Percentiles rank a stretch among this genome's conserved stretches.
Conservation (phyloP, 2,329 filamentous ascomycete species). For the Exophiala calicioides region DNA sequence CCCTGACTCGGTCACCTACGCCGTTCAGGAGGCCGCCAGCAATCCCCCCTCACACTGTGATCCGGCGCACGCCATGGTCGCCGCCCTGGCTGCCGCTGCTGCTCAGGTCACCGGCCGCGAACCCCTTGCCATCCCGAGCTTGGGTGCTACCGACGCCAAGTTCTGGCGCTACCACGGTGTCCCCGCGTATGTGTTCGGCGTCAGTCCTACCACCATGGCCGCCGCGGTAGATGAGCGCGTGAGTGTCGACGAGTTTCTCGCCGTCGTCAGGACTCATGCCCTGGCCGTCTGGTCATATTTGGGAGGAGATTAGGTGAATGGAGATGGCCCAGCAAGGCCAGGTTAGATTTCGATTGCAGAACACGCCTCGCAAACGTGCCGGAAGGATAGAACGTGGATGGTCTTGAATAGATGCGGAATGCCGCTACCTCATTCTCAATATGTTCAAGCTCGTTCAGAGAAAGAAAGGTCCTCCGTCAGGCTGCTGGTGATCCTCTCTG, state of each 20-base stretch:
- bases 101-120: constrained; percentile 30
- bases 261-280: not conserved
- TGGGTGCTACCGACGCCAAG: constrained; percentile 47
- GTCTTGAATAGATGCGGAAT: too few relatives aligned
- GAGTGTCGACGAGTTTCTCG: not conserved
- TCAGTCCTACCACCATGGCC: constrained; percentile 33
- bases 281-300: not conserved
- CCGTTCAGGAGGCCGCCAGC: constrained; percentile 38
- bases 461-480: too few relatives aligned
- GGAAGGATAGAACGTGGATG: too few relatives aligned
- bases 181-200: constrained; percentile 42
- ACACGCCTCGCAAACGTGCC: too few relatives aligned
- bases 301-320: too few relatives aligned
- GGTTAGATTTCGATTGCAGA: too few relatives aligned
- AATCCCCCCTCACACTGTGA: constrained; percentile 38
- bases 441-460: too few relatives aligned
- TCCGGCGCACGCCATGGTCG: constrained; percentile 39
- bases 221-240: not conserved
- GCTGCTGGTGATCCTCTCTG: too few relatives aligned
- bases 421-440: too few relatives aligned
- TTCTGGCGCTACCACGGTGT: constrained; percentile 42
- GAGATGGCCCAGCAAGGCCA: too few relatives aligned
- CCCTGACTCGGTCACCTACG: constrained; percentile 33
- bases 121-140: constrained; percentile 39
- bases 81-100: constrained; percentile 33